Base-by-base conservation (phyloP, 139 green algal genomes). In the Eudorina sp. region DNA sequence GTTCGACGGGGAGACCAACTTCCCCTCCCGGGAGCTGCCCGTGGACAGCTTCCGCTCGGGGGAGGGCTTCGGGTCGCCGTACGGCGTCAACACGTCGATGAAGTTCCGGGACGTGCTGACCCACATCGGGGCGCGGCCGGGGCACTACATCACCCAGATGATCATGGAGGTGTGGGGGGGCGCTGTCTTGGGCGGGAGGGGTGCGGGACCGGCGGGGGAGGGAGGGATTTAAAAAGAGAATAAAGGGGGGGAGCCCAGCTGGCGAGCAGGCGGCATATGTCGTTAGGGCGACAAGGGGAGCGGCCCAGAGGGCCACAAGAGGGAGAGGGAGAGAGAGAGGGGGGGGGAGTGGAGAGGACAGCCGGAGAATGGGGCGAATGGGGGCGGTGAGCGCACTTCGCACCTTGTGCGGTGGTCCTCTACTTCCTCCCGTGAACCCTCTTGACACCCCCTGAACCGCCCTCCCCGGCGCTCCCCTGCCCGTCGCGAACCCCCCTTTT, bases 141-240 rank as follows among this genome's bases (percentile, higher is more conserved):
- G 84, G 36, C 72, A 82, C 66, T 82, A 83, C 84, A 89, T 89
- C 38, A 89, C 84, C 29, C 84, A 88, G 82, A 79, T 88, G 82
- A 88, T 88, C 82, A 88, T 88, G 82, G 82, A 88, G 80, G 80
- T 86, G 80, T 23, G 75, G 3, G 46, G 45, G 13, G 40, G 19
- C 4, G 41, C n/a, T n/a, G n/a, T n/a, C n/a, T n/a, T n/a, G n/a
- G n/a, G n/a, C n/a, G n/a, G n/a, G n/a, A n/a, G n/a, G 46, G 75
- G 19, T 7, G 19, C 14, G 21, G 41, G 41, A 29, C 23, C 25
- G 23, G 8, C 5, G 72, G 41, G 41, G 7, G 25, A 60, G 41
- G 72, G 72, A 53, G 11, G 72, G 43, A n/a, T n/a, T n/a, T n/a
- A n/a, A n/a, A n/a, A n/a, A n/a, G n/a, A n/a, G n/a, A n/a, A n/a